Evolutionary conservation across 495 filamentous ascomycete genomes (phyloP), one percentile per base, ranked within the genome.

Genomic region (Astrothelium macrocarpum): DNA sequence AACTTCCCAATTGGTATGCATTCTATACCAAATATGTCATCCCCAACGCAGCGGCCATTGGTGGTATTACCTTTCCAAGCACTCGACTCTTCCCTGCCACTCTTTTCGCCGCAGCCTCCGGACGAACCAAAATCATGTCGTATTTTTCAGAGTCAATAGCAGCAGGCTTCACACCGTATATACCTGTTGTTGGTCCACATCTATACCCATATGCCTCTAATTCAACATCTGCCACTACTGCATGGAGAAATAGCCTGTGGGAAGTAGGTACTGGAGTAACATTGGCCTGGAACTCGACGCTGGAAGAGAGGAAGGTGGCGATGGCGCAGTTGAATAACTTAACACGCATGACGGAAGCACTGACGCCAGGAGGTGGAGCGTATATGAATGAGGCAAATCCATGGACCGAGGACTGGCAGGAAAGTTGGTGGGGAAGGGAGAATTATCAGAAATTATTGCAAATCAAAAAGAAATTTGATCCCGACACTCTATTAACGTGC

Each of bases 161-260:
- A 59, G 63, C 67, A 34, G 68, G 64, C 10, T 63, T 68, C 46
- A 60, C 62, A 3, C 72, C 72, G 32, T 65, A 69, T 16, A 72
- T 78, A 31, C 73, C 70, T 46, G 64, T 73, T 28, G 70, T 73
- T 49, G 71, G 67, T 7, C 73, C 74, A 9, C 62, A 63, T 9
- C 65, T 72, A 32, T 77, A 72, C 65, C 68, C 67, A 32, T 72
- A 71, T 59, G 66, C 64, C n/a, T 53, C 62, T 59, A 68, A 68
- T 28, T 68, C 65, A n/a, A 79, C 75, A 36, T 76, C 74, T 32
- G 70, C 75, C 26, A 73, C 74, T 12, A 77, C 78, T 7, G 78
- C 78, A 23, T 81, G 79, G 79, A 70, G 78, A 43, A 67, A 68
- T 45, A 70, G 75, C 20, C 39, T 79, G 26, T 76, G 74, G 71